A percentile compares a stretch with the other conserved stretches of the same genome.
phyloP scores from a whole-genome alignment of 768 basidiomycete genomes.

The Neoboletus brunneissimus region DNA sequence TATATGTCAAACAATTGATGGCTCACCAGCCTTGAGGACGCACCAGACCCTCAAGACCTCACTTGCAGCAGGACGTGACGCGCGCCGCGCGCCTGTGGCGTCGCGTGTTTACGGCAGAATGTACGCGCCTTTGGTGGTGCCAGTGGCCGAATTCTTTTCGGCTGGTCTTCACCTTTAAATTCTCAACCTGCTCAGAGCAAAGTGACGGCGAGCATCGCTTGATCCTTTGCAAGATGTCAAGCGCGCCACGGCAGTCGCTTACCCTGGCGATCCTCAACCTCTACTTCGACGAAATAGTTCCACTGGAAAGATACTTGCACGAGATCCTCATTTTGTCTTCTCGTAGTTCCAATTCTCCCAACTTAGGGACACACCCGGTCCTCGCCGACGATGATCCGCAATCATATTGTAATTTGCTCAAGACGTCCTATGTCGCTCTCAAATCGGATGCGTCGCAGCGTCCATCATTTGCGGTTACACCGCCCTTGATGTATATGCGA shows the following conservation, averaged over 20 bases:
- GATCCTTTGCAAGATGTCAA: background rate
- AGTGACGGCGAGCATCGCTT: background rate
- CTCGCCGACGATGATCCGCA: constrained; percentile 22
- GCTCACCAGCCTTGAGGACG: too few relatives aligned
- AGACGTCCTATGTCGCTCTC: constrained; percentile 45
- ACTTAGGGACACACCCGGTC: constrained; percentile 1
- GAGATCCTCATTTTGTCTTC: constrained; percentile 32
- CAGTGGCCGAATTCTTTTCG: background rate
- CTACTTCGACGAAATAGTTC: constrained; percentile 44
- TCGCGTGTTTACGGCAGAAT: background rate
- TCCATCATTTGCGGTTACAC: constrained; percentile 29
- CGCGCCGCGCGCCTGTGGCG: background rate
- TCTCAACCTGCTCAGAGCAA: background rate
- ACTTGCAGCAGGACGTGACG: too few relatives aligned
- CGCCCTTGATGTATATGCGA: constrained; percentile 50
- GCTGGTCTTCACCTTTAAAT: background rate
- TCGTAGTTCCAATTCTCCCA: constrained; percentile 8
- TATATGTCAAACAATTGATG: too few relatives aligned
- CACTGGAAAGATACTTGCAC: constrained; percentile 39
- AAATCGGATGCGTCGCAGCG: constrained; percentile 21
- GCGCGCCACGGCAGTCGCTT: constrained; percentile 5
- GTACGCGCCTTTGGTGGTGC: background rate
- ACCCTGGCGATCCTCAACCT: constrained; percentile 38
- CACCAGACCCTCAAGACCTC: too few relatives aligned
- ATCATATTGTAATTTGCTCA: constrained; percentile 39